Conservation (phyloP, 768 basidiomycete genomes). For the Hortiboletus flavorubellus region DNA sequence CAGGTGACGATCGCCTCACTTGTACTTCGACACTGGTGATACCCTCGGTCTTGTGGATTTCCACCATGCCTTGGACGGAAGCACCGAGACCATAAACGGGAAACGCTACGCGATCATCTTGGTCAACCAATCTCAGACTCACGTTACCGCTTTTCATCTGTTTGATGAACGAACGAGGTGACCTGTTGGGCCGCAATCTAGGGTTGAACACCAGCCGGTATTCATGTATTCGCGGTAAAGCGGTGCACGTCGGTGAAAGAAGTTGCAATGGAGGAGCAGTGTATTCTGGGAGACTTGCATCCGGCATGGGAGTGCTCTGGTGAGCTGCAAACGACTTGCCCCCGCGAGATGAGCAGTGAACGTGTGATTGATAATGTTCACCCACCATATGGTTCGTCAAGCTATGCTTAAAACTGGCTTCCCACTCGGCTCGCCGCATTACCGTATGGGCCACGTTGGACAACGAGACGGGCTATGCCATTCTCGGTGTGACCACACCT, state of each 20-base stretch:
- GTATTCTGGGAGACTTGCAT: conserved; percentile 53
- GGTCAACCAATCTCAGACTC: conserved; percentile 49
- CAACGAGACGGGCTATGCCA: background rate
- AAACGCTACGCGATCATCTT: conserved; percentile 46
- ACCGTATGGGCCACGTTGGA: conserved; percentile 9
- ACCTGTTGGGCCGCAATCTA: conserved; percentile 35
- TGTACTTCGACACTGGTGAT: conserved; percentile 63
- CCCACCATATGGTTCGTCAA: conserved; percentile 26
- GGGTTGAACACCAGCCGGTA: conserved; percentile 48
- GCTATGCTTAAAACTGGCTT: conserved; percentile 35
- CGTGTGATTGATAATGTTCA: conserved; percentile 22
- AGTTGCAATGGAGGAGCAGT: conserved; percentile 33
- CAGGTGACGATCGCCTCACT: conserved; percentile 32
- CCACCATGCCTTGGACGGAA: conserved; percentile 53
- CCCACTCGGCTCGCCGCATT: conserved; percentile 29
- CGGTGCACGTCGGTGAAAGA: conserved; percentile 50
- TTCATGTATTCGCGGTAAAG: conserved; percentile 52
- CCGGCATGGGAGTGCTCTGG: conserved; percentile 44
- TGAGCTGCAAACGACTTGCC: conserved; percentile 11
- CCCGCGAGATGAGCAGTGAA: conserved; percentile 7
- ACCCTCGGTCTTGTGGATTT: conserved; percentile 51
- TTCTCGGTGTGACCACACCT: background rate
- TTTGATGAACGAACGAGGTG: conserved; percentile 53
- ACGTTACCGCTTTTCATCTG: conserved; percentile 52
- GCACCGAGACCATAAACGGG: conserved; percentile 57